Evolutionary conservation across 2,329 filamentous ascomycete genomes (phyloP), one percentile per base, ranked within the genome.

Genomic region (Phialophora tarda): DNA sequence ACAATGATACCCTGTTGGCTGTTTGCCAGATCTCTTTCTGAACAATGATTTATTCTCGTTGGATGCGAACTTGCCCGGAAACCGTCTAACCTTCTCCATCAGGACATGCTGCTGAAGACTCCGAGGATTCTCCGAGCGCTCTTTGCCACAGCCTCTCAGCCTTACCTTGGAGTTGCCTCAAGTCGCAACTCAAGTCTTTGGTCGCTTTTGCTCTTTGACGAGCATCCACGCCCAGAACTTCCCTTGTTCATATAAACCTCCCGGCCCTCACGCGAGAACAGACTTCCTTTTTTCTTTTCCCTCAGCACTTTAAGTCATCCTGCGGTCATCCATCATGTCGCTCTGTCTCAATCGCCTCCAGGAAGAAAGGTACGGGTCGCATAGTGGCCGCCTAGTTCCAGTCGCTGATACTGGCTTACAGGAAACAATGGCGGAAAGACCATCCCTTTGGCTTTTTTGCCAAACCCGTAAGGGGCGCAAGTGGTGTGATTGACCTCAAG

Each of bases 401-500:
- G 68, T 65, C n/a, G 66, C 66, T 65, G 51, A 48, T 50, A 54
- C 56, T 50, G 63, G 55, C 63, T 53, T 48, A 50, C 73, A 97
- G 93, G 70, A 98, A 97, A 82, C 92, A 97, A 82, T 99, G 95
- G 95, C 89, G 95, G 71, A 89, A 89, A 77, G 94, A 99, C 74
- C 95, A 99, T 76, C 96, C 96, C 0, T 99, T 99, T 76, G 95
- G 95, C 68, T 99, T 99, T 82, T 97, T 91, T 79, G 95, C 95
- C 26, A 92, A 93, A 76, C 95, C 96, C 12, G 83, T 89, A 69
- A 91, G 94, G 73, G 93, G 88, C 69, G 79, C 89, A 21, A 71
- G 67, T 55, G 93, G 93, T 63, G 88, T 92, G 1, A 85, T 98
- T 60, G 95, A 99, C 76, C 84, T 99, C 70, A 97, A 97, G 85